Evolutionary conservation across 768 basidiomycete species (phyloP).

Genomic region (Hygrocybe coccinea): DNA sequence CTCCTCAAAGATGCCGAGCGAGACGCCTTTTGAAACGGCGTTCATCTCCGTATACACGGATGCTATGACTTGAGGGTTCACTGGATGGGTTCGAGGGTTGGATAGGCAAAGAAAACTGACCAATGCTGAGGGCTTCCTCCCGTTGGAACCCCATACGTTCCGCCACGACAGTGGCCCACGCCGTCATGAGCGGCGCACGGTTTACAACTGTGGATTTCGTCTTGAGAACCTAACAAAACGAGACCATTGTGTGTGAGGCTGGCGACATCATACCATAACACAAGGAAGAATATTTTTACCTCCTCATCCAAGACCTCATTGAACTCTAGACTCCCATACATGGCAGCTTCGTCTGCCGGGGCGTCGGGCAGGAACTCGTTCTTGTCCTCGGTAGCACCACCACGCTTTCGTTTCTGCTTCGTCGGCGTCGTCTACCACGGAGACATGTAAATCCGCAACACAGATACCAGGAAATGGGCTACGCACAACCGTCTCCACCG

Average conservation of each 20-base stretch:
- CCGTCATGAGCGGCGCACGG: constrained; percentile 91
- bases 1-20: constrained; percentile 69
- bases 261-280: background rate
- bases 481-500: constrained; percentile 32
- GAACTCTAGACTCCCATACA: constrained; percentile 59
- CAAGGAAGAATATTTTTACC: constrained; percentile 41
- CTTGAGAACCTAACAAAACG: constrained; percentile 47
- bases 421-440: constrained; percentile 37
- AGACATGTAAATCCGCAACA: background rate
- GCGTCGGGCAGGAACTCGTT: constrained; percentile 58
- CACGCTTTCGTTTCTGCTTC: constrained; percentile 53
- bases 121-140: constrained; percentile 89
- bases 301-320: constrained; percentile 68
- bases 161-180: constrained; percentile 85
- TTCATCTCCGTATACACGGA: constrained; percentile 94
- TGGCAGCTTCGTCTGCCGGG: constrained; percentile 46
- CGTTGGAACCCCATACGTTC: constrained; percentile 81
- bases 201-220: constrained; percentile 68
- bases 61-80: constrained; percentile 42
- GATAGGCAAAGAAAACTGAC: constrained; percentile 37
- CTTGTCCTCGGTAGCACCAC: constrained; percentile 38
- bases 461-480: background rate
- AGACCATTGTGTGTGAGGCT: background rate
- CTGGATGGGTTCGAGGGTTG: background rate
- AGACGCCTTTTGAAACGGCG: constrained; percentile 77